Evolutionary conservation across 345 rosid species (phyloP), one percentile per base, ranked within the genome.

Genomic region (Ricinus communis): DNA sequence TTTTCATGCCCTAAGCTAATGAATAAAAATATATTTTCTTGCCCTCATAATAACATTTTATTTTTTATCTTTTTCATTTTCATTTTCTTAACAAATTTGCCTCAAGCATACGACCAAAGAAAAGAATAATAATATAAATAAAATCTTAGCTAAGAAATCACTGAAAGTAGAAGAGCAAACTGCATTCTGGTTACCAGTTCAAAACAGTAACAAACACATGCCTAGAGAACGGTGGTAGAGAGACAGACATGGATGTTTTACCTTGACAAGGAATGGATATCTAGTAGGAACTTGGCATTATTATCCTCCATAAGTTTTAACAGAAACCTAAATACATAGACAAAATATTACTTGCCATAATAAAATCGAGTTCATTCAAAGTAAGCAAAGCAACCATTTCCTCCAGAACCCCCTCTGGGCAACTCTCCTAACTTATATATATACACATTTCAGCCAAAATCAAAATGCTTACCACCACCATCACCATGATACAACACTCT

Each of bases 391-490:
- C 74, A 61, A 54, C 58, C 74, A 65, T 62, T 68, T 49, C 33
- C 41, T n/a, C n/a, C n/a, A n/a, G n/a, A 1, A 38, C 38, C 30
- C 76, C 73, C 46, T 71, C 36, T 8, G 65, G 74, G 68, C 13
- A 54, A 62, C 71, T 57, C 58, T 61, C 47, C 68, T 33, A 74
- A 25, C 61, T 62, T 81, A 74, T 2, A 30, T 67, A 66, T 67
- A 66, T 73, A 85, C 81, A 78, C 4, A 66, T 50, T 70, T 57
- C 71, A 72, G 69, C 65, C 68, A 56, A 71, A 74, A 53, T 71
- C 66, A 63, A 5, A 72, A 66, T 41, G 53, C 65, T 67, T n/a
- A 59, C 47, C 0, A 18, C 43, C n/a, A 59, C 47, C 0, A 18
- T 43, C 71, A 27, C 52, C 69, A 57, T 36, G 41, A 33, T 53